Percentiles rank a stretch among this genome's conserved stretches.
Evolutionary conservation across 2,329 filamentous ascomycete genomes (phyloP).

Genomic region (Talaromyces albobiverticillius): DNA sequence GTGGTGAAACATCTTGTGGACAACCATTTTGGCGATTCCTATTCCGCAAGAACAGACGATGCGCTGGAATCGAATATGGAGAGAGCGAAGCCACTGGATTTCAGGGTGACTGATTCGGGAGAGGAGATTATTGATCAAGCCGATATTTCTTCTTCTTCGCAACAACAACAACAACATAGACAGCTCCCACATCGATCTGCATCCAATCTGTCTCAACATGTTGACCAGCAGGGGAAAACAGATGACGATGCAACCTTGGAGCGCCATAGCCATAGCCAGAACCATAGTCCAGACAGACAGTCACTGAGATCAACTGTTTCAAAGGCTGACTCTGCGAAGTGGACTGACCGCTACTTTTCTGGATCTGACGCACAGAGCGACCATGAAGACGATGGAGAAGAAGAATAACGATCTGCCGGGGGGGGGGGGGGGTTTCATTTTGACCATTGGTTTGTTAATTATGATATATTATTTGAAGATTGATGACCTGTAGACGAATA

Average conservation of each 20-base stretch:
- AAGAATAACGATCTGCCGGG: no score
- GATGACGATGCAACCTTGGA: conserved; percentile 4
- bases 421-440: no score
- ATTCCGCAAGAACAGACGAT: conserved; percentile 63
- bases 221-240: neutral
- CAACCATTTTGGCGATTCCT: conserved; percentile 82
- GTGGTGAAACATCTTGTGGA: conserved; percentile 93
- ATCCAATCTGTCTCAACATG: conserved; percentile 28
- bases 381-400: conserved; percentile 4
- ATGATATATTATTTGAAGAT: neutral
- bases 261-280: conserved; percentile 7
- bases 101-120: conserved; percentile 61
- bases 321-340: conserved; percentile 55
- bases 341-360: conserved; percentile 65
- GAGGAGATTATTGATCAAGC: conserved; percentile 56
- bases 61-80: conserved; percentile 66
- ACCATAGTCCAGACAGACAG: neutral
- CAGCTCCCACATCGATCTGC: conserved; percentile 2
- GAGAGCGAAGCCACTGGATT: conserved; percentile 60
- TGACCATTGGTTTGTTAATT: no score
- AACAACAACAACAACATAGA: neutral
- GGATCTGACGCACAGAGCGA: conserved; percentile 33
- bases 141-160: conserved; percentile 3
- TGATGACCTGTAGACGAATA: neutral
- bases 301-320: conserved; percentile 18